These are phyloP conservation scores for Vigna unguiculata DNA, from an alignment of 306 rosid species.

Conservation along the genomic window DNA sequence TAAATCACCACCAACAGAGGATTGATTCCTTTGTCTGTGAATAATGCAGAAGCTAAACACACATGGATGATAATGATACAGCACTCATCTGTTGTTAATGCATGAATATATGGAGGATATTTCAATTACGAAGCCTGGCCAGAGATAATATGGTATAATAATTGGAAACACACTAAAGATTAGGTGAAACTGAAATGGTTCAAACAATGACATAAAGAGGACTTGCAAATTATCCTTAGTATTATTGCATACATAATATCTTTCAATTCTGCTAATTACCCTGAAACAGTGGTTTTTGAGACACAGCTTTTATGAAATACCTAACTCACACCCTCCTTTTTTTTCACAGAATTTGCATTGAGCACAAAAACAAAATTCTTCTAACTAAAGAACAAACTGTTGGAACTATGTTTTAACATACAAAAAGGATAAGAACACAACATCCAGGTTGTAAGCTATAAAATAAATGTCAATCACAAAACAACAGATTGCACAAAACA, in stretches of 20 bases:
- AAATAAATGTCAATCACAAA: background rate
- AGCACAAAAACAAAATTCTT: background rate
- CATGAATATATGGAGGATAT: background rate
- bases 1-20: slow-evolving; percentile 41
- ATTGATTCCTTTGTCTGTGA: slow-evolving; percentile 30
- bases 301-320: background rate
- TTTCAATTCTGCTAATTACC: background rate
- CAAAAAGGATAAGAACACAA: background rate
- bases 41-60: slow-evolving; percentile 19
- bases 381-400: background rate
- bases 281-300: background rate
- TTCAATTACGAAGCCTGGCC: background rate
- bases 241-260: slow-evolving; percentile 10
- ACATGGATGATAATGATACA: background rate
- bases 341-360: slow-evolving; percentile 12
- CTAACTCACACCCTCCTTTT: background rate
- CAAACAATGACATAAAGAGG: background rate
- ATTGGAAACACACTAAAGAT: slow-evolving; percentile 7
- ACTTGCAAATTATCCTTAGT: background rate
- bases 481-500: background rate
- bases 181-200: background rate
- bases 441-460: background rate
- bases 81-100: background rate
- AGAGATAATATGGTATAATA: background rate
- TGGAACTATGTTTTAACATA: background rate